Percentiles rank a stretch among this genome's conserved stretches.
phyloP scores from a whole-genome alignment of 2,329 filamentous ascomycete genomes.

The Colletotrichum viniferum region DNA sequence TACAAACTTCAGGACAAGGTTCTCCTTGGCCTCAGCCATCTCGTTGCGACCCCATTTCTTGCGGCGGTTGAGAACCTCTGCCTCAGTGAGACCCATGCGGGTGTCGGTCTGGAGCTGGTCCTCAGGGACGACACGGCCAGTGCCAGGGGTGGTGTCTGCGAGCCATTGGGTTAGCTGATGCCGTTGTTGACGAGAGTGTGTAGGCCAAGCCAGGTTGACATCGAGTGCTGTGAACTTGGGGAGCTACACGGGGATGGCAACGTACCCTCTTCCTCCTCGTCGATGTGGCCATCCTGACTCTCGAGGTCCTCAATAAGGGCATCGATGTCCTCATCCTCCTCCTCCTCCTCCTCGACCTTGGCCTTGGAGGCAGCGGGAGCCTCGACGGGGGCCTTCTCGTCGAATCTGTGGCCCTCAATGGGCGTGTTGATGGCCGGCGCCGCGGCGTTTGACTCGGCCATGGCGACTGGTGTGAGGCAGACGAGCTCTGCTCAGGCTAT shows the following conservation, averaged over 20 bases:
- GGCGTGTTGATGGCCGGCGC: slow-evolving; percentile 66
- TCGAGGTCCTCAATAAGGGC: slow-evolving; percentile 87
- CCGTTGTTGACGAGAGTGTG: neutral
- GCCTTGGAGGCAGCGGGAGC: slow-evolving; percentile 39
- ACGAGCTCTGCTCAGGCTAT: slow-evolving; percentile 22
- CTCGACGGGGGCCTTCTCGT: slow-evolving; percentile 60
- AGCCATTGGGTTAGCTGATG: neutral
- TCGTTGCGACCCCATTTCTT: slow-evolving; percentile 80
- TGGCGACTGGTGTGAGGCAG: slow-evolving; percentile 32
- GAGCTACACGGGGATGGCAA: neutral
- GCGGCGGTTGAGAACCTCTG: slow-evolving; percentile 66
- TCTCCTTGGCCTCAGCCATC: slow-evolving; percentile 92
- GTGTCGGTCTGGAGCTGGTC: slow-evolving; percentile 80
- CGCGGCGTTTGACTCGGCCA: slow-evolving; percentile 60
- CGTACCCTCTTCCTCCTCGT: slow-evolving; percentile 65
- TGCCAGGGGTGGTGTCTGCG: slow-evolving; percentile 46
- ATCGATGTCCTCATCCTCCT: slow-evolving; percentile 81
- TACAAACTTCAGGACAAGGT: slow-evolving; percentile 79
- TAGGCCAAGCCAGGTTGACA: neutral
- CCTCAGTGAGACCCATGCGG: slow-evolving; percentile 71
- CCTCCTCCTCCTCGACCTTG: slow-evolving; percentile 68
- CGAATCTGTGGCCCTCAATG: slow-evolving; percentile 68
- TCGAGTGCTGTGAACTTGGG: neutral
- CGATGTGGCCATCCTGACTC: slow-evolving; percentile 74
- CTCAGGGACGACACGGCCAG: slow-evolving; percentile 70